phyloP scores from a whole-genome alignment of 2,329 filamentous ascomycete species.

The Botrytis aclada region DNA sequence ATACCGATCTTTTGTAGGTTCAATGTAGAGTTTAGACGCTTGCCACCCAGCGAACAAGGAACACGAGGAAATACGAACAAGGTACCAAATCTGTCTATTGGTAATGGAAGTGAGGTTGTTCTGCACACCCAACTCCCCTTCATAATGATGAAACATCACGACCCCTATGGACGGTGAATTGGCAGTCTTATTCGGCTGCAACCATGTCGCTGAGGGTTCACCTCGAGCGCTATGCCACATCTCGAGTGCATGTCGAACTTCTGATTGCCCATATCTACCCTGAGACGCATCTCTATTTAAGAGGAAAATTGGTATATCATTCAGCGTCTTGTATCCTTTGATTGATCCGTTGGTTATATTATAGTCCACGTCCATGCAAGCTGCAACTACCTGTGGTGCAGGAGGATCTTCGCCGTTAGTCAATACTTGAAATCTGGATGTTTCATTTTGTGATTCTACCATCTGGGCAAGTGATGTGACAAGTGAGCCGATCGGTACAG shows the following conservation, averaged over 20 bases:
- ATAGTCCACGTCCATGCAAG: neutral
- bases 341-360: neutral
- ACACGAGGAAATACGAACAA: neutral
- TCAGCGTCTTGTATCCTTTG: neutral
- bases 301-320: neutral
- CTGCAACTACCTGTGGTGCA: neutral
- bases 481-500: neutral
- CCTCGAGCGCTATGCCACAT: neutral
- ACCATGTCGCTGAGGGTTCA: neutral
- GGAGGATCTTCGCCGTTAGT: neutral
- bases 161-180: neutral
- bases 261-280: neutral
- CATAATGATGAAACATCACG: neutral
- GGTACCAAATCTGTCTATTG: neutral
- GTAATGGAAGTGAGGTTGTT: neutral
- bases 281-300: neutral
- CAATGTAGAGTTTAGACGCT: neutral
- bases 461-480: neutral
- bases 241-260: neutral
- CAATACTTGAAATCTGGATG: neutral
- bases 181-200: neutral
- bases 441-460: neutral
- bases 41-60: neutral
- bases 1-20: neutral
- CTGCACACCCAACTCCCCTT: neutral